Conservation (phyloP, 2,329 filamentous ascomycete species). For the Claviceps fusiformis region DNA sequence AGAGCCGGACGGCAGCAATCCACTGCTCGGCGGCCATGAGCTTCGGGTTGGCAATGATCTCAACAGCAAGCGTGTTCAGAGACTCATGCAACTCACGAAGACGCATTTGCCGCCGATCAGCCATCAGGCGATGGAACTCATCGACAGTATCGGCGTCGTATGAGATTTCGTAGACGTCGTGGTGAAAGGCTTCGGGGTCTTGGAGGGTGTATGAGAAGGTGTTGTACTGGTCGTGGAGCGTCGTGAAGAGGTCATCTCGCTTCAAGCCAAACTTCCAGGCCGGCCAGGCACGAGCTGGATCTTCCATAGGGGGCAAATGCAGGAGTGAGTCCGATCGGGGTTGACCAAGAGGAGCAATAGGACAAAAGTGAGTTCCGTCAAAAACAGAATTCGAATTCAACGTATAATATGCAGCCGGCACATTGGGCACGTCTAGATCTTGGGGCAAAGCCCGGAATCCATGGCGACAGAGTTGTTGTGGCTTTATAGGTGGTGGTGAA, state of each 20-base stretch:
- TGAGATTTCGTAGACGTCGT: conserved; percentile 47
- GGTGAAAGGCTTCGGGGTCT: conserved; percentile 47
- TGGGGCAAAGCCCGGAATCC: conserved; percentile 5
- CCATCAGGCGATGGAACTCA: conserved; percentile 41
- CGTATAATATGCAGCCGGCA: conserved; percentile 4
- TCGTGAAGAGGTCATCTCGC: conserved; percentile 42
- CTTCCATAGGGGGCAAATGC: conserved; percentile 33
- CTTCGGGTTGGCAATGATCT: conserved; percentile 46
- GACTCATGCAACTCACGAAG: conserved; percentile 40
- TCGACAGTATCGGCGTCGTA: conserved; percentile 33
- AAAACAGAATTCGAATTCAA: background rate
- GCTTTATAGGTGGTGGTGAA: too few relatives aligned
- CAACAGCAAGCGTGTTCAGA: conserved; percentile 43
- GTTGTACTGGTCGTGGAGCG: conserved; percentile 46
- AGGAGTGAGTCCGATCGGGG: background rate
- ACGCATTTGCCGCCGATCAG: conserved; percentile 38
- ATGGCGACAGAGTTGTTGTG: conserved; percentile 8
- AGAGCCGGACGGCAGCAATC: conserved; percentile 44
- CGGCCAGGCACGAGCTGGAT: conserved; percentile 39
- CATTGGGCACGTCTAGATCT: conserved; percentile 5
- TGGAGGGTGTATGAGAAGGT: conserved; percentile 42
- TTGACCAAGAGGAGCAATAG: background rate
- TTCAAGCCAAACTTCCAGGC: conserved; percentile 52
- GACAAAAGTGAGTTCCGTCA: conserved; percentile 1
- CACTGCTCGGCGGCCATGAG: conserved; percentile 46